Conservation (phyloP, 768 basidiomycete genomes). For the Mycena alexandri region DNA sequence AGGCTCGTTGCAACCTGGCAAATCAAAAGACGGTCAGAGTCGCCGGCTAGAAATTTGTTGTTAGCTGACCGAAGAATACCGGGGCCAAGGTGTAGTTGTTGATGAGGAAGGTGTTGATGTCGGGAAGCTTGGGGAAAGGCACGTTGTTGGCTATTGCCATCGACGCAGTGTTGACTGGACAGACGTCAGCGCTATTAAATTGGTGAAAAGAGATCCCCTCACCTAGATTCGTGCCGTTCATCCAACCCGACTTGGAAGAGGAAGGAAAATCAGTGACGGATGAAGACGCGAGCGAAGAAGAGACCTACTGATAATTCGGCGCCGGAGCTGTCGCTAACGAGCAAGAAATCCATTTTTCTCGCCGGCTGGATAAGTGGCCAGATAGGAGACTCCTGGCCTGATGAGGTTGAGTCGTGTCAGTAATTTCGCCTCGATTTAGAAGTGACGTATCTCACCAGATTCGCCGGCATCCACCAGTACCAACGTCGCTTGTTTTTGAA, state of each 20-base stretch:
- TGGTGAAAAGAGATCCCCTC: conserved; percentile 6
- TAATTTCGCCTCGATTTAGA: neutral
- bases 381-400: conserved; percentile 22
- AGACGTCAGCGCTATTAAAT: conserved; percentile 4
- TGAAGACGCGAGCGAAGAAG: conserved; percentile 5
- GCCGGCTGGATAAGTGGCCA: conserved; percentile 24
- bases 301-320: conserved; percentile 18
- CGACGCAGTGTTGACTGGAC: conserved; percentile 23
- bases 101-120: conserved; percentile 23
- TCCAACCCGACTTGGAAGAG: conserved; percentile 21
- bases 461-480: conserved; percentile 22
- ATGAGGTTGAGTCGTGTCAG: neutral
- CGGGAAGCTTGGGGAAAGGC: conserved; percentile 23
- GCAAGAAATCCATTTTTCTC: conserved; percentile 26
- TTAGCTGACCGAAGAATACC: conserved; percentile 17
- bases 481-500: conserved; percentile 21
- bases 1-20: conserved; percentile 26
- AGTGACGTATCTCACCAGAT: conserved; percentile 22
- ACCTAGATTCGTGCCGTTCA: conserved; percentile 24
- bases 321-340: conserved; percentile 21
- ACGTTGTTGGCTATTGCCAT: conserved; percentile 24
- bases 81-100: conserved; percentile 25
- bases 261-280: conserved; percentile 3
- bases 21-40: conserved; percentile 6
- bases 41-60: conserved; percentile 1